Percentiles rank a stretch among this genome's conserved stretches.
Evolutionary conservation across 345 rosid genomes (phyloP).

Genomic region (Cardiospermum halicacabum): DNA sequence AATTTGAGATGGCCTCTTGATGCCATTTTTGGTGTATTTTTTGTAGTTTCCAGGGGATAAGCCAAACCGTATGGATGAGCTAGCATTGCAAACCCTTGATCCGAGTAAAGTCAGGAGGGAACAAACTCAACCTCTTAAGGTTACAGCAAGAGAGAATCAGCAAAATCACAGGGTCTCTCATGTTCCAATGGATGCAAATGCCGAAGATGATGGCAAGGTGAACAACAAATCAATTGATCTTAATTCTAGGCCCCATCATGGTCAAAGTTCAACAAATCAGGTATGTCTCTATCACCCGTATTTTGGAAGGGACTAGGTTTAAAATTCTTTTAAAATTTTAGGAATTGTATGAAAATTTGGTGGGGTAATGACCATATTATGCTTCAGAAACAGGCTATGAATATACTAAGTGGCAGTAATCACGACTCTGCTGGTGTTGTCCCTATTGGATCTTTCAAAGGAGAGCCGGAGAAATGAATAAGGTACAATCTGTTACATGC

Average conservation of each 20-base stretch:
- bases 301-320: background rate
- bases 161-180: slow-evolving; percentile 42
- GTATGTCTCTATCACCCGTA: slow-evolving; percentile 19
- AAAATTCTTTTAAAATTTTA: background rate
- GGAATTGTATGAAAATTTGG: background rate
- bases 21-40: slow-evolving; percentile 14
- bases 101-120: slow-evolving; percentile 34
- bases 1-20: background rate
- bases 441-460: slow-evolving; percentile 56
- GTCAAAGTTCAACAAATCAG: slow-evolving; percentile 46
- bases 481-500: slow-evolving; percentile 23
- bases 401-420: slow-evolving; percentile 41
- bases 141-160: slow-evolving; percentile 30
- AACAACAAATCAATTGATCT: slow-evolving; percentile 64
- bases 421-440: slow-evolving; percentile 49
- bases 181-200: slow-evolving; percentile 28
- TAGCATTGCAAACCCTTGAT: slow-evolving; percentile 26
- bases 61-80: slow-evolving; percentile 41
- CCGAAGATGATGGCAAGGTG: slow-evolving; percentile 37
- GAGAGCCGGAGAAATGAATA: slow-evolving; percentile 58
- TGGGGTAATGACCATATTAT: slow-evolving; percentile 4
- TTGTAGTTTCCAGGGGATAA: slow-evolving; percentile 79
- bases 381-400: slow-evolving; percentile 43
- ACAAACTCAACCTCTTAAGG: slow-evolving; percentile 30
- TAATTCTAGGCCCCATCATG: slow-evolving; percentile 61